Percentiles rank a stretch among this genome's conserved stretches.
These are phyloP conservation scores for Neobulgaria alba DNA, from an alignment of 2,329 filamentous ascomycete genomes.

Conservation along the genomic window DNA sequence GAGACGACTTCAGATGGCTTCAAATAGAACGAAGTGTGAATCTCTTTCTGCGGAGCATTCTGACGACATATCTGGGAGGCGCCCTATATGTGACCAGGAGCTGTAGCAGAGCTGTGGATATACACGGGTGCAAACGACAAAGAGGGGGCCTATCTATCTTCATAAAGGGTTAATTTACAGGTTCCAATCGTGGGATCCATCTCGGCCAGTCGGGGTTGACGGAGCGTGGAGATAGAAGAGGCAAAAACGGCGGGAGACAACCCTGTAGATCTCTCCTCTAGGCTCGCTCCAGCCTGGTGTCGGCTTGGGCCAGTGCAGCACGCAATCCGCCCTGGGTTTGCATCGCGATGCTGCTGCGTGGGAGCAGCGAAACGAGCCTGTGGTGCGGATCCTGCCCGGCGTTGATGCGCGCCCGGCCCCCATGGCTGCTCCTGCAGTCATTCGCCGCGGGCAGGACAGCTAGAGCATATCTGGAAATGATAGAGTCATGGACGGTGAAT, in stretches of 20 bases:
- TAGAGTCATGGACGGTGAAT: constrained; percentile 6
- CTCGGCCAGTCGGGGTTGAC: constrained; percentile 6
- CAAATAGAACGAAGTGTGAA: constrained; percentile 27
- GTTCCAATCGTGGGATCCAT: constrained; percentile 3
- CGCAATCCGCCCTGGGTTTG: constrained; percentile 5
- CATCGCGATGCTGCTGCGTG: not conserved
- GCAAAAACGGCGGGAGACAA: constrained; percentile 1
- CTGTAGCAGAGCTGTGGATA: constrained; percentile 20
- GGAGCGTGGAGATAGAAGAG: constrained; percentile 5
- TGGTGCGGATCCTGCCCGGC: not conserved
- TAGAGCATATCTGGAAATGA: constrained; percentile 1
- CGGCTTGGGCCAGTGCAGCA: constrained; percentile 1
- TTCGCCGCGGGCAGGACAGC: not conserved
- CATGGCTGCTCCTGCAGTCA: not conserved
- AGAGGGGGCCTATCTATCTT: constrained; percentile 8
- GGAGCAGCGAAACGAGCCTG: not conserved
- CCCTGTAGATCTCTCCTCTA: constrained; percentile 10
- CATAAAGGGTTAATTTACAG: constrained; percentile 2
- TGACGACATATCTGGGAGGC: constrained; percentile 15
- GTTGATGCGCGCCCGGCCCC: not conserved
- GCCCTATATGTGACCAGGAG: constrained; percentile 18
- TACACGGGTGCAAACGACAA: constrained; percentile 1
- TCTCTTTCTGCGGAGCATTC: constrained; percentile 25
- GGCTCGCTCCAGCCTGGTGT: constrained; percentile 9
- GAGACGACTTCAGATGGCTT: constrained; percentile 6